Percentiles rank a stretch among this genome's conserved stretches.
phyloP scores from a whole-genome alignment of 257 asterid genomes.

The Fraxinus cuspidata region DNA sequence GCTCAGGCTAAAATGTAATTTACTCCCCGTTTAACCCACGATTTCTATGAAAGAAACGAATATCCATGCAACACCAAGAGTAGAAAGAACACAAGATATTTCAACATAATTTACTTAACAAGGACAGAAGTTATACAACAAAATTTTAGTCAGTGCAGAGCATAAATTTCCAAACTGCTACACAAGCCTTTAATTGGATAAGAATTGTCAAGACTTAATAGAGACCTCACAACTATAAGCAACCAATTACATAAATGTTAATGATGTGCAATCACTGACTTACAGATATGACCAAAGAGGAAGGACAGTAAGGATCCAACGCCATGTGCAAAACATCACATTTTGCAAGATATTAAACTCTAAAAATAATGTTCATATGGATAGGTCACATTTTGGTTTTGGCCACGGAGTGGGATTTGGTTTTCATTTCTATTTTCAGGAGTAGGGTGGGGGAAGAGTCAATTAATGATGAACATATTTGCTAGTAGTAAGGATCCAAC shows the following conservation, averaged over 20 bases:
- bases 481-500: background rate
- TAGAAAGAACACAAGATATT: background rate
- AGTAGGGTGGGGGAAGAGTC: background rate
- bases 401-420: background rate
- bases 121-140: background rate
- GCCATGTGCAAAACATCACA: constrained; percentile 2
- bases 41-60: background rate
- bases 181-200: background rate
- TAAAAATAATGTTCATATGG: background rate
- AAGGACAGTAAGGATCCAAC: background rate
- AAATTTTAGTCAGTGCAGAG: background rate
- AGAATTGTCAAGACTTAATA: constrained; percentile 8
- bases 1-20: constrained; percentile 2
- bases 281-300: constrained; percentile 3
- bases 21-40: background rate
- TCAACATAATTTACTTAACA: background rate
- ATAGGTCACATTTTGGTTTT: background rate
- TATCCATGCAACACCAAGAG: background rate
- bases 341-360: background rate
- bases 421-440: background rate
- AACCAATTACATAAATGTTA: background rate
- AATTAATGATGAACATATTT: background rate
- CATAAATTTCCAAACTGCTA: background rate
- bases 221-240: background rate
- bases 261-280: constrained; percentile 14